Conservation (phyloP, 1,284 basidiomycete genomes). For the Malassezia pachydermatis region DNA sequence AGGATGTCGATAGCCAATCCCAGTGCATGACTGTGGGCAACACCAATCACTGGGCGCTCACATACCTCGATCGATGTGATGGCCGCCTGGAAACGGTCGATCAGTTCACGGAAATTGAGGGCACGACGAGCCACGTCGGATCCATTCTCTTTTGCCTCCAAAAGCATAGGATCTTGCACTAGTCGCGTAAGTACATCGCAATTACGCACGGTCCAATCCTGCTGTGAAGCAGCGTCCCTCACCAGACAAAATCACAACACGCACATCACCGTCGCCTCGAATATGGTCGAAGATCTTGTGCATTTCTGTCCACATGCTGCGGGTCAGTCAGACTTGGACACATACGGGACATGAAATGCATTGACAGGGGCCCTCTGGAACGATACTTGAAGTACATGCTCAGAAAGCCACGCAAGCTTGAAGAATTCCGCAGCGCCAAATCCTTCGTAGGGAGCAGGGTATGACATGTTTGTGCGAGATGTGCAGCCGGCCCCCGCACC, state of each 20-base stretch:
- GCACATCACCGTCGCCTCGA: slow-evolving; percentile 33
- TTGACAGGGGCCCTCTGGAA: slow-evolving; percentile 43
- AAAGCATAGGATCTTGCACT: slow-evolving; percentile 21
- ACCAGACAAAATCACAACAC: slow-evolving; percentile 40
- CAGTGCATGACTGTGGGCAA: slow-evolving; percentile 64
- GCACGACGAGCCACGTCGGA: slow-evolving; percentile 38
- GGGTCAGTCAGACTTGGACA: background rate
- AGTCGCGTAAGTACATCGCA: background rate
- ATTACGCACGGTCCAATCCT: slow-evolving; percentile 36
- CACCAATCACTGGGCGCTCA: slow-evolving; percentile 72
- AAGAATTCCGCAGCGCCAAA: slow-evolving; percentile 25
- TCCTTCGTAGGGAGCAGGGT: slow-evolving; percentile 22
- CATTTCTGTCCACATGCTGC: slow-evolving; percentile 38
- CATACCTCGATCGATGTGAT: slow-evolving; percentile 54
- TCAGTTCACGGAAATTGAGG: slow-evolving; percentile 27
- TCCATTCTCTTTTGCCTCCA: slow-evolving; percentile 15
- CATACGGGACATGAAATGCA: slow-evolving; percentile 28
- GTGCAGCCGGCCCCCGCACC: too few species aligned
- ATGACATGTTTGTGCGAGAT: too few species aligned
- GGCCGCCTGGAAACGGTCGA: slow-evolving; percentile 45
- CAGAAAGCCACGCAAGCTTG: slow-evolving; percentile 27
- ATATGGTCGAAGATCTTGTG: slow-evolving; percentile 30
- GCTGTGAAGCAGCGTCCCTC: slow-evolving; percentile 45
- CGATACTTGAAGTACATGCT: slow-evolving; percentile 32
- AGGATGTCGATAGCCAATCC: slow-evolving; percentile 69